Percentiles rank a stretch among this genome's conserved stretches.
Evolutionary conservation across 192 early-diverging fungal genomes (phyloP).

Genomic region (Coemansia umbellata): DNA sequence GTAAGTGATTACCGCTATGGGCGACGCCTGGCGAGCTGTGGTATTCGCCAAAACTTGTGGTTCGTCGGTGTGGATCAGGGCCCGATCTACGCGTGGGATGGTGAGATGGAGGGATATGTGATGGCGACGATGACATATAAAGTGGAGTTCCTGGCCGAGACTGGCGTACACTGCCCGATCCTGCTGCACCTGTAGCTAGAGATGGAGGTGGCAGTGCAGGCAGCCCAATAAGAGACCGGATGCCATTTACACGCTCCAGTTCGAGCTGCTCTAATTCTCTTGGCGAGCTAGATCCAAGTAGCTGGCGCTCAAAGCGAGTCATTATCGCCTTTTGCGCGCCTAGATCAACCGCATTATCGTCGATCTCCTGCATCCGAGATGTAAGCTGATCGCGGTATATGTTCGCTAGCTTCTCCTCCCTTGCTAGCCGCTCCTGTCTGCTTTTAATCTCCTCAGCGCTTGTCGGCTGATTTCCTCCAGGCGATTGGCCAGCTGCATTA

Average conservation of each 20-base stretch:
- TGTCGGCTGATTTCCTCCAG: not conserved
- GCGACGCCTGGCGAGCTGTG: too few relatives aligned
- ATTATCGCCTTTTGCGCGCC: conserved; percentile 34
- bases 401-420: conserved; percentile 31
- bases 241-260: conserved; percentile 45
- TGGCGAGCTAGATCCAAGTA: conserved; percentile 38
- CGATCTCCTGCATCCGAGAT: conserved; percentile 17
- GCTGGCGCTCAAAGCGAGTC: conserved; percentile 40
- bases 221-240: conserved; percentile 45
- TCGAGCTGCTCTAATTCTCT: conserved; percentile 41
- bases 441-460: conserved; percentile 25
- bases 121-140: conserved; percentile 29
- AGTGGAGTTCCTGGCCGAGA: conserved; percentile 43
- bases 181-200: not conserved
- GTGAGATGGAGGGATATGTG: conserved; percentile 19
- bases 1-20: too few relatives aligned
- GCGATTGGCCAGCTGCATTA: not conserved
- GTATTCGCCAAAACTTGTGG: conserved; percentile 25
- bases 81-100: not conserved
- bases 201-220: conserved; percentile 27
- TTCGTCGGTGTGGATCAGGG: conserved; percentile 11
- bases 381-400: conserved; percentile 40
- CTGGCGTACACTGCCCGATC: conserved; percentile 28
- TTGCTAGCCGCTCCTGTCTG: conserved; percentile 38
- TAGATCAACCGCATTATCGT: conserved; percentile 32